Evolutionary conservation across 352 stramenopile species (phyloP).

Genomic region (Pythium rhizo-oryzae): DNA sequence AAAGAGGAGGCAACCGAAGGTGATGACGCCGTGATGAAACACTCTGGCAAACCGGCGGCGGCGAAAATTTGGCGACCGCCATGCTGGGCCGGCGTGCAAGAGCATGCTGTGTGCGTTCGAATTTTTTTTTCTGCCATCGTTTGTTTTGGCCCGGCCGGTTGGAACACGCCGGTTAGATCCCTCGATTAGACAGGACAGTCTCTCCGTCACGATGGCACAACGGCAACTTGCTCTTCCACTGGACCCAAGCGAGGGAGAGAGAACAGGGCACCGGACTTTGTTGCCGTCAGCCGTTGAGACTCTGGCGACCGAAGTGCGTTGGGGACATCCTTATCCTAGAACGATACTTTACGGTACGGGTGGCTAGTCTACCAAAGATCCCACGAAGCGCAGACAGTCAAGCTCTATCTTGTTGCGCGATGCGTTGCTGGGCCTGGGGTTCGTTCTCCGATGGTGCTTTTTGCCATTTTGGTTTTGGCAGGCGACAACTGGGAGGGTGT

Average conservation of each 20-base stretch:
- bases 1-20: constrained; percentile 10
- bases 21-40: constrained; percentile 20
- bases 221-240: constrained; percentile 24
- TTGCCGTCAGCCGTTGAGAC: background rate
- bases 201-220: constrained; percentile 20
- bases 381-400: too few species aligned
- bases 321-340: too few species aligned
- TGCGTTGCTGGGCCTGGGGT: too few species aligned
- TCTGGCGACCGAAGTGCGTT: constrained; percentile 4
- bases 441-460: too few species aligned
- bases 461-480: too few species aligned
- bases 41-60: background rate
- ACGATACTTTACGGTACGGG: too few species aligned
- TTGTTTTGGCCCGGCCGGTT: background rate
- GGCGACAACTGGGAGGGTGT: too few species aligned
- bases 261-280: constrained; percentile 1
- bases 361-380: too few species aligned
- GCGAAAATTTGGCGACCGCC: constrained; percentile 14
- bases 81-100: background rate
- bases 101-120: constrained; percentile 11
- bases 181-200: constrained; percentile 16
- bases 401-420: too few species aligned
- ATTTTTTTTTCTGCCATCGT: constrained; percentile 3
- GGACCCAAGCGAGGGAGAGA: constrained; percentile 15
- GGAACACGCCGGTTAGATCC: background rate